Evolutionary conservation across 495 filamentous ascomycete species (phyloP).

Genomic region (Aspergillus ostianus): DNA sequence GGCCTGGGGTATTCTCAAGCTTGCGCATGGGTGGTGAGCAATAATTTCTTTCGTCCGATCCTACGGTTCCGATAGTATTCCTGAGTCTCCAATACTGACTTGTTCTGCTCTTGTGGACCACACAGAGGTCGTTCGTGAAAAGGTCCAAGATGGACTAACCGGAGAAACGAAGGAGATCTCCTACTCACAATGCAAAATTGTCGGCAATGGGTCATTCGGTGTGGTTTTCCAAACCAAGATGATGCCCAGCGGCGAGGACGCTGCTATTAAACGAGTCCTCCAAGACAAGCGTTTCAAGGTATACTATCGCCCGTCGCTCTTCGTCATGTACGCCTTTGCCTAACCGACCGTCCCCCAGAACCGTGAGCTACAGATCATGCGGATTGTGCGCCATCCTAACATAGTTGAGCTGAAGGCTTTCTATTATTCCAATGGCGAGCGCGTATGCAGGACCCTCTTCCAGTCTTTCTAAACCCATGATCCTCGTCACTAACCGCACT

Average conservation of each 20-base stretch:
- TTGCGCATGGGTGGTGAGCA: conserved; percentile 81
- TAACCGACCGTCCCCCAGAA: conserved; percentile 61
- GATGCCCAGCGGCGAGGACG: conserved; percentile 93
- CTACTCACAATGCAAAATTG: conserved; percentile 99
- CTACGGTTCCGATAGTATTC: conserved; percentile 10
- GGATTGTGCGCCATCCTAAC: conserved; percentile 97
- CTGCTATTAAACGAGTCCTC: conserved; percentile 96
- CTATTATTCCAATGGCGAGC: conserved; percentile 98
- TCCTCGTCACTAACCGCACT: conserved; percentile 17
- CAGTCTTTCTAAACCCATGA: conserved; percentile 1
- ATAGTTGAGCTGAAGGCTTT: conserved; percentile 99
- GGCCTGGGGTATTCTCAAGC: conserved; percentile 71
- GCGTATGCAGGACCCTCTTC: conserved; percentile 56
- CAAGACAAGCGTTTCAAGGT: conserved; percentile 99
- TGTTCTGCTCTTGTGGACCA: conserved; percentile 8
- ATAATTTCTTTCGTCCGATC: conserved; percentile 4
- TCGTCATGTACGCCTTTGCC: conserved; percentile 13
- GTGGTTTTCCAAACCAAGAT: conserved; percentile 99
- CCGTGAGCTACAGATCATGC: conserved; percentile 98
- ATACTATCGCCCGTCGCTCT: conserved; percentile 11
- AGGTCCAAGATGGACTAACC: conserved; percentile 96
- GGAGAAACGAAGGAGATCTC: conserved; percentile 95
- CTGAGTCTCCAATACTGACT: background rate
- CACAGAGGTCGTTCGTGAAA: conserved; percentile 94
- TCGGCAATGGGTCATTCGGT: conserved; percentile 98